These are phyloP conservation scores for Colletotrichum musicola DNA, from an alignment of 2,329 filamentous ascomycete species.

Conservation along the genomic window DNA sequence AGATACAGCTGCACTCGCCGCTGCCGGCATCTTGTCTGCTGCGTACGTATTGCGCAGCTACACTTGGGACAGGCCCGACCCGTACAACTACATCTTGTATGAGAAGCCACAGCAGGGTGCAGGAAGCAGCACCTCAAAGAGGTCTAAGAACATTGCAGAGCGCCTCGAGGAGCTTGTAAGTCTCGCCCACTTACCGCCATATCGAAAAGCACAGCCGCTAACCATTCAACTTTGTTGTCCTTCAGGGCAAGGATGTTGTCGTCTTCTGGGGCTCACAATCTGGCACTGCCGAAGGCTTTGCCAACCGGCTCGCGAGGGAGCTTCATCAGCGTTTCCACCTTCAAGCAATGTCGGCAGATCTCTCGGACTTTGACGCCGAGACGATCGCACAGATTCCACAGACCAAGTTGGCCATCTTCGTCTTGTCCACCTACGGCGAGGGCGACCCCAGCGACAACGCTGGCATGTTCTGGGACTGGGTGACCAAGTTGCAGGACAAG, in stretches of 20 bases:
- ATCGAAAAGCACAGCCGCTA: too few species aligned
- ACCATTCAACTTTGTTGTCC: neutral
- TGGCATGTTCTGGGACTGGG: slow-evolving; percentile 46
- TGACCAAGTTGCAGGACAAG: slow-evolving; percentile 39
- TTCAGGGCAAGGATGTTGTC: slow-evolving; percentile 41
- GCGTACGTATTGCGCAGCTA: slow-evolving; percentile 57
- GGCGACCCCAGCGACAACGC: slow-evolving; percentile 57
- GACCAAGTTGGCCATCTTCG: slow-evolving; percentile 49
- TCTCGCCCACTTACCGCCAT: too few species aligned
- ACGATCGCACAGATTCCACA: slow-evolving; percentile 47
- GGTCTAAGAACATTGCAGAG: slow-evolving; percentile 59
- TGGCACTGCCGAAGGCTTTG: slow-evolving; percentile 59
- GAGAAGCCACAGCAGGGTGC: slow-evolving; percentile 55
- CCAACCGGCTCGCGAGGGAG: slow-evolving; percentile 55
- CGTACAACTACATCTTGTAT: slow-evolving; percentile 60
- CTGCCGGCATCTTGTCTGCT: slow-evolving; percentile 41
- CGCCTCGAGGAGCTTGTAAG: slow-evolving; percentile 48
- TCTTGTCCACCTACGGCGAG: slow-evolving; percentile 56
- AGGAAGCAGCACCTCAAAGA: slow-evolving; percentile 47
- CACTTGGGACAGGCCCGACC: slow-evolving; percentile 63
- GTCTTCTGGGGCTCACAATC: slow-evolving; percentile 64
- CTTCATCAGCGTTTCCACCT: slow-evolving; percentile 54
- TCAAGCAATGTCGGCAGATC: slow-evolving; percentile 55
- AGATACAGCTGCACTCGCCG: slow-evolving; percentile 45
- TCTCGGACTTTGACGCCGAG: slow-evolving; percentile 60